These are phyloP conservation scores for Funneliformis mosseae DNA, from an alignment of 192 early-diverging fungal genomes.

Conservation along the genomic window DNA sequence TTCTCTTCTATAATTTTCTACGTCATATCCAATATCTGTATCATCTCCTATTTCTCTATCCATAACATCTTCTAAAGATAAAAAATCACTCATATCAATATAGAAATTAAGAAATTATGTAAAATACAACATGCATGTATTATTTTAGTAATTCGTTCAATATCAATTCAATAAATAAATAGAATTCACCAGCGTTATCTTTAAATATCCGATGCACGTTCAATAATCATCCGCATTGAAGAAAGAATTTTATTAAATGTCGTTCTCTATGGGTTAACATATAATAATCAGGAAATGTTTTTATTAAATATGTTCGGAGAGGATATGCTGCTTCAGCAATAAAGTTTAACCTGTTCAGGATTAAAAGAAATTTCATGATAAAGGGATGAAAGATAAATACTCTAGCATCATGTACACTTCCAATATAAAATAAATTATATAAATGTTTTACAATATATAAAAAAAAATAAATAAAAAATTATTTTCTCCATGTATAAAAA, in stretches of 20 bases:
- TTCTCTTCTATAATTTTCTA: background rate
- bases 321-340: background rate
- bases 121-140: background rate
- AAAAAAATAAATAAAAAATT: too few species aligned
- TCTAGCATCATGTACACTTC: background rate
- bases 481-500: too few species aligned
- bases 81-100: background rate
- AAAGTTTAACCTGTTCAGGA: background rate
- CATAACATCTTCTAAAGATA: background rate
- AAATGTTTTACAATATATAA: background rate
- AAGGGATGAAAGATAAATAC: background rate
- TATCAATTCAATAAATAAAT: too few species aligned
- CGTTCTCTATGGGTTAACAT: background rate
- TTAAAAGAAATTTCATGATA: background rate
- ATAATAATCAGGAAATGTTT: background rate
- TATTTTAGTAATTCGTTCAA: background rate
- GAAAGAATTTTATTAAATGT: slow-evolving; percentile 7
- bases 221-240: background rate
- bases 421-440: background rate
- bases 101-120: background rate
- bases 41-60: background rate
- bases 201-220: slow-evolving; percentile 7
- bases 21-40: slow-evolving; percentile 4
- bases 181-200: background rate
- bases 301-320: background rate